Conservation (phyloP, 495 filamentous ascomycete genomes). For the Clavariopsis aquatica region DNA sequence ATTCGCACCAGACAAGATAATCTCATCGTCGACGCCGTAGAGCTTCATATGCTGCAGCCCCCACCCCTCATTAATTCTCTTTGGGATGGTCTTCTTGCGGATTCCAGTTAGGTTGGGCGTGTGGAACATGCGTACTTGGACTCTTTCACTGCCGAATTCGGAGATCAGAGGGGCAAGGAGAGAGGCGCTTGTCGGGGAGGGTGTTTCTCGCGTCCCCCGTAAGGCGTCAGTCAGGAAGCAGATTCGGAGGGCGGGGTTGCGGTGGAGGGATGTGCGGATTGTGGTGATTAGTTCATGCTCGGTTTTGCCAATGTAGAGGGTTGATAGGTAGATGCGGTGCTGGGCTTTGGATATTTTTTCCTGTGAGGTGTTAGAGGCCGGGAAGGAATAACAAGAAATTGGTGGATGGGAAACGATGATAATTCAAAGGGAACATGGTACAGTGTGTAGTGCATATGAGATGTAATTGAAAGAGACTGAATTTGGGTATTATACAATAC, state of each 20-base stretch:
- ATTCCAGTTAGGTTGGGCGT: conserved; percentile 92
- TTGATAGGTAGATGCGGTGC: conserved; percentile 82
- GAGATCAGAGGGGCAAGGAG: conserved; percentile 76
- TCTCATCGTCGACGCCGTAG: conserved; percentile 93
- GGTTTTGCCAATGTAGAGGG: conserved; percentile 92
- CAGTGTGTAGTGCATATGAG: no score
- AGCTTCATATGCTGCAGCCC: conserved; percentile 99
- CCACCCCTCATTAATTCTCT: conserved; percentile 96
- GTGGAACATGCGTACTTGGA: conserved; percentile 96
- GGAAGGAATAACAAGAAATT: neutral
- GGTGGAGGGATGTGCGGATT: conserved; percentile 70
- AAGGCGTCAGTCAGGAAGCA: conserved; percentile 93
- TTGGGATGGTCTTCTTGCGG: conserved; percentile 78
- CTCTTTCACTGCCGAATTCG: conserved; percentile 81
- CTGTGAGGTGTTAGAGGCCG: conserved; percentile 49
- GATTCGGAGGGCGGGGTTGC: conserved; percentile 75
- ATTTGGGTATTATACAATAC: no score
- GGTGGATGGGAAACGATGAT: neutral
- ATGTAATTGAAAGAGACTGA: no score
- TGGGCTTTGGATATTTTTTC: conserved; percentile 77
- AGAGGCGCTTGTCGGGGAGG: conserved; percentile 85
- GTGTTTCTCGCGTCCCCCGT: conserved; percentile 87
- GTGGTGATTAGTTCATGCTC: conserved; percentile 87
- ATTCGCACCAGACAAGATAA: conserved; percentile 94
- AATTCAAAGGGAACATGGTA: neutral